These are phyloP conservation scores for Circinella umbellata DNA, from an alignment of 371 early-diverging fungal genomes.

Conservation along the genomic window DNA sequence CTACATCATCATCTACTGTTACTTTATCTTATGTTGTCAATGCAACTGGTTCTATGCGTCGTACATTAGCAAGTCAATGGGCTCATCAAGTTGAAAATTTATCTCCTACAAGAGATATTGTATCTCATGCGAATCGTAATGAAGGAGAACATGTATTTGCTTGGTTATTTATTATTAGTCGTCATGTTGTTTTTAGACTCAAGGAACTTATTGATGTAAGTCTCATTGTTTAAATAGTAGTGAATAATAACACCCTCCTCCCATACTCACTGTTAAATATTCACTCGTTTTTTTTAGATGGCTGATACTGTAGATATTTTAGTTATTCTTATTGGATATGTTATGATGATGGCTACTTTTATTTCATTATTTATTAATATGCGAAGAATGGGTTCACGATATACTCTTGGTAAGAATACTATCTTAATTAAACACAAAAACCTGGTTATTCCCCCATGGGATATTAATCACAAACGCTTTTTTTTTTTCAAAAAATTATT, in stretches of 20 bases:
- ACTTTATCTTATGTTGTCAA: constrained; percentile 63
- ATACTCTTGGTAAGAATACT: constrained; percentile 64
- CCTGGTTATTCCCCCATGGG: neutral
- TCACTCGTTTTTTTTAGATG: constrained; percentile 16
- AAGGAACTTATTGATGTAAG: constrained; percentile 63
- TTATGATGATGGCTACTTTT: constrained; percentile 81
- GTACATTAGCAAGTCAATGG: constrained; percentile 52
- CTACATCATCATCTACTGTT: constrained; percentile 17
- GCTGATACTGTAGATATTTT: constrained; percentile 75
- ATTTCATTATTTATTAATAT: constrained; percentile 80
- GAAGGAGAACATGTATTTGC: constrained; percentile 37
- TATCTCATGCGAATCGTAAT: constrained; percentile 22
- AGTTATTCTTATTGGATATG: constrained; percentile 75
- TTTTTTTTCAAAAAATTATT: too few species aligned
- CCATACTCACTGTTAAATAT: too few species aligned
- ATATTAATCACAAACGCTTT: neutral
- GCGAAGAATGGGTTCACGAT: constrained; percentile 81
- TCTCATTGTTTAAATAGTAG: too few species aligned
- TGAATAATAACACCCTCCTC: too few species aligned
- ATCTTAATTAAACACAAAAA: neutral
- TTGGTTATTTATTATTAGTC: constrained; percentile 50
- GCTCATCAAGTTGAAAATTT: constrained; percentile 53
- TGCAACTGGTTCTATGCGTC: constrained; percentile 52
- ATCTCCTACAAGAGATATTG: constrained; percentile 31
- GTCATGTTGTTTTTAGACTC: constrained; percentile 60